Evolutionary conservation across 2,329 filamentous ascomycete genomes (phyloP).

Genomic region (Pyrenophora graminea): DNA sequence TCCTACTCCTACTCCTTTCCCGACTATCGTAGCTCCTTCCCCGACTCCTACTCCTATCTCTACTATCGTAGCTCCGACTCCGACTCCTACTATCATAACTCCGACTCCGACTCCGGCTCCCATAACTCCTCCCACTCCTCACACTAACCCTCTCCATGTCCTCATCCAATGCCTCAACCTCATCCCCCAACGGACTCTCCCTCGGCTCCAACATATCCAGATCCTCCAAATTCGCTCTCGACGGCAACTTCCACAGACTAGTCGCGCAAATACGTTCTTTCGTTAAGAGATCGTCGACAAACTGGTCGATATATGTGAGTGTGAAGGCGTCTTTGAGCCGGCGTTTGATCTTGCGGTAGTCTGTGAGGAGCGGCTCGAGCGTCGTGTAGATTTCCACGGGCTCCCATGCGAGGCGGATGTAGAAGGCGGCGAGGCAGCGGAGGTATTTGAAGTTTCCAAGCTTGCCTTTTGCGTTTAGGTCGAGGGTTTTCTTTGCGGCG

Average conservation of each 20-base stretch:
- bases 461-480: slow-evolving; percentile 36
- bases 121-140: slow-evolving; percentile 19
- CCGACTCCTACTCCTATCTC: slow-evolving; percentile 19
- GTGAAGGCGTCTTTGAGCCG: slow-evolving; percentile 73
- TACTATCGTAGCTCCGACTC: slow-evolving; percentile 23
- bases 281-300: slow-evolving; percentile 86
- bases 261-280: slow-evolving; percentile 92
- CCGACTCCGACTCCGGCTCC: slow-evolving; percentile 17
- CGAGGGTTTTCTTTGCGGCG: slow-evolving; percentile 17
- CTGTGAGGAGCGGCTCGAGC: slow-evolving; percentile 81
- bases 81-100: slow-evolving; percentile 18
- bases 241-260: slow-evolving; percentile 88
- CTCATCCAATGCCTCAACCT: slow-evolving; percentile 63
- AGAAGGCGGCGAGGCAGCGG: slow-evolving; percentile 86
- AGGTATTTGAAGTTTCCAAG: slow-evolving; percentile 70
- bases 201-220: slow-evolving; percentile 84
- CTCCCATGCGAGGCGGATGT: slow-evolving; percentile 84
- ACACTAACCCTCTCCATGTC: slow-evolving; percentile 19
- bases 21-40: slow-evolving; percentile 14
- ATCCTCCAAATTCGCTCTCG: slow-evolving; percentile 82
- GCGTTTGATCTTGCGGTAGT: slow-evolving; percentile 80
- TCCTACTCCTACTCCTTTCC: slow-evolving; percentile 8
- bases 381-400: slow-evolving; percentile 78
- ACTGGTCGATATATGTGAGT: slow-evolving; percentile 85
- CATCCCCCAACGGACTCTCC: slow-evolving; percentile 78